Conservation (phyloP, 495 filamentous ascomycete species). For the Hypoxylon fuscum region DNA sequence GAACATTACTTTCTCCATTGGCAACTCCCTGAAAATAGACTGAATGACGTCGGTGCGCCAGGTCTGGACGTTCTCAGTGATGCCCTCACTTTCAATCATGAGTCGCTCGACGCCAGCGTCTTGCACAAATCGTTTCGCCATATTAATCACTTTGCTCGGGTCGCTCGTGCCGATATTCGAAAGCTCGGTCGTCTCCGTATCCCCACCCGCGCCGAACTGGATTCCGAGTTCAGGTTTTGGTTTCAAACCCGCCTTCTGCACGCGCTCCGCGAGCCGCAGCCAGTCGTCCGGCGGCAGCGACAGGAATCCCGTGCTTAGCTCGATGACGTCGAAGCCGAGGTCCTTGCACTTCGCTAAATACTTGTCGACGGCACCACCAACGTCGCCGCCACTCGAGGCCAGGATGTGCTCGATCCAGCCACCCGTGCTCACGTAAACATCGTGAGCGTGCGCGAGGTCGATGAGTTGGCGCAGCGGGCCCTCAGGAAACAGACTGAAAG, state of each 20-base stretch:
- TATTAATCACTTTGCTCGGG: slow-evolving; percentile 58
- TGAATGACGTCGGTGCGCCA: slow-evolving; percentile 68
- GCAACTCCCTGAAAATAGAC: slow-evolving; percentile 63
- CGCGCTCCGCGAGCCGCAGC: slow-evolving; percentile 64
- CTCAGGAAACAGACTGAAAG: slow-evolving; percentile 63
- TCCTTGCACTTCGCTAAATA: slow-evolving; percentile 63
- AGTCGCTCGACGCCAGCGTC: slow-evolving; percentile 65
- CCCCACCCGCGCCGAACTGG: slow-evolving; percentile 68
- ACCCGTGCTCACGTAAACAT: slow-evolving; percentile 66
- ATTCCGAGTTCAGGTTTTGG: slow-evolving; percentile 70
- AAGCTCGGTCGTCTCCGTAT: slow-evolving; percentile 59
- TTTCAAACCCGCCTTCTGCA: slow-evolving; percentile 59
- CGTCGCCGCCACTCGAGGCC: slow-evolving; percentile 52
- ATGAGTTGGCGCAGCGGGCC: slow-evolving; percentile 58
- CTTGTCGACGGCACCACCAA: slow-evolving; percentile 56
- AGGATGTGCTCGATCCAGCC: slow-evolving; percentile 67
- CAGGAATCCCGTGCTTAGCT: slow-evolving; percentile 64
- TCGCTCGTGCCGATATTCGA: slow-evolving; percentile 63
- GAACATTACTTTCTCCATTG: slow-evolving; percentile 67
- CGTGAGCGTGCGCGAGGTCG: slow-evolving; percentile 62
- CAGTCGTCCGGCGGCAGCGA: slow-evolving; percentile 65
- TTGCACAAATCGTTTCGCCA: slow-evolving; percentile 60
- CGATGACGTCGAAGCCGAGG: slow-evolving; percentile 65
- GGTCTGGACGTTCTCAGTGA: slow-evolving; percentile 65
- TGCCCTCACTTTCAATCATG: slow-evolving; percentile 71